phyloP scores from a whole-genome alignment of 2,329 filamentous ascomycete species.

The Paecilomyces sp. region DNA sequence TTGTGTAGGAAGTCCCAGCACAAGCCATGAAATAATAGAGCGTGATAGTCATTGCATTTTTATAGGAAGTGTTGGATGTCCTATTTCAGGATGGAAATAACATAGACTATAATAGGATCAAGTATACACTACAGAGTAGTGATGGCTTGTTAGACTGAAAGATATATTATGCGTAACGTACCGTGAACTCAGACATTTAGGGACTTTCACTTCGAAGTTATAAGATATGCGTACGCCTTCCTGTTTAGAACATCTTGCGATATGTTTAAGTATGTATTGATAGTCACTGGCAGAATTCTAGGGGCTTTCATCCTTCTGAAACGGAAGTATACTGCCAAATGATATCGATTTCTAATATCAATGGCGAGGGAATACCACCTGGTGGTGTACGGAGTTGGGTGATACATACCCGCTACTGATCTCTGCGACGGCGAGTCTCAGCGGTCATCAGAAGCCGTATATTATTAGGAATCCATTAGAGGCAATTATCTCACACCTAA shows the following conservation, averaged over 20 bases:
- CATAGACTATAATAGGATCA: background rate
- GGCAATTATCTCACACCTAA: background rate
- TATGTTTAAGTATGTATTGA: no score
- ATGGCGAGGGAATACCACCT: background rate
- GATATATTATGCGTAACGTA: background rate
- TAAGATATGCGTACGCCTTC: no score
- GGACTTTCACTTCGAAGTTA: no score
- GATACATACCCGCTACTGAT: background rate
- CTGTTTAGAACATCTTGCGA: no score
- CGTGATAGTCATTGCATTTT: no score
- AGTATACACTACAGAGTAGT: background rate
- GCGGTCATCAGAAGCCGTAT: background rate
- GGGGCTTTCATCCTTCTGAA: background rate
- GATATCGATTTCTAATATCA: background rate
- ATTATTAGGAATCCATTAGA: background rate
- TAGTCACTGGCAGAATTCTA: background rate
- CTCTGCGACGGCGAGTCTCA: background rate
- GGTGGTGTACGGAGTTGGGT: background rate
- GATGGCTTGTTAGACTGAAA: background rate
- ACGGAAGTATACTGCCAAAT: background rate
- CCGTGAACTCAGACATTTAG: no score
- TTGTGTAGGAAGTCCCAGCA: no score
- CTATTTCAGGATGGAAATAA: no score
- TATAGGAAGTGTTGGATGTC: no score
- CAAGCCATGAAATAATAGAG: no score